Conservation (phyloP, 352 stramenopile genomes). For the Lagenidium sp. region DNA sequence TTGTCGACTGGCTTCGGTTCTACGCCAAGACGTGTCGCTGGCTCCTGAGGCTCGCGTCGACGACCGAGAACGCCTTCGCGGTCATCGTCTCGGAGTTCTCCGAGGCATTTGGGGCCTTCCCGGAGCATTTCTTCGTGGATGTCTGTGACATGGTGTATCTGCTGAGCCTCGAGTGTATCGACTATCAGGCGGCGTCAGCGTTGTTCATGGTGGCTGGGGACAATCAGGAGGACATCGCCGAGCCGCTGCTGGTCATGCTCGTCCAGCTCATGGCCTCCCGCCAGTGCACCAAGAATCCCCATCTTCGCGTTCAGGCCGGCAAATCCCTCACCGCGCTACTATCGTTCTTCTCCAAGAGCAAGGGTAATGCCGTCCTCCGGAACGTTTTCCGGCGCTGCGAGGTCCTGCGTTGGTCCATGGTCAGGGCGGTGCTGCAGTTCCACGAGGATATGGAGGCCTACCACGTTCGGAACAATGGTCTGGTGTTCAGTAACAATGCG, state of each 20-base stretch:
- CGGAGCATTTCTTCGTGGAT: conserved; percentile 72
- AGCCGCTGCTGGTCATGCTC: conserved; percentile 55
- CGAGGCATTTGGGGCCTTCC: conserved; percentile 37
- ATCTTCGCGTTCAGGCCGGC: conserved; percentile 54
- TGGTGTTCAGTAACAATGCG: conserved; percentile 51
- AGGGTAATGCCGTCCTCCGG: conserved; percentile 20
- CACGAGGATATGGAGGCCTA: conserved; percentile 72
- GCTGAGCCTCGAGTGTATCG: conserved; percentile 28
- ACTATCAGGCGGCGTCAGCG: background rate
- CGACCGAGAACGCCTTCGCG: conserved; percentile 30
- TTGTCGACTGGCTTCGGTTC: conserved; percentile 49
- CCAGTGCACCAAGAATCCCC: conserved; percentile 57
- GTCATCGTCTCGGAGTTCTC: conserved; percentile 35
- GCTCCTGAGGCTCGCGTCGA: conserved; percentile 31
- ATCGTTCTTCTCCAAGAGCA: conserved; percentile 47
- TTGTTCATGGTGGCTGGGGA: too few relatives aligned
- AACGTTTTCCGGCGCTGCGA: conserved; percentile 28
- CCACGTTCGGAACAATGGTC: conserved; percentile 51
- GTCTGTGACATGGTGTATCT: conserved; percentile 51
- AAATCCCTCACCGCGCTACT: conserved; percentile 45
- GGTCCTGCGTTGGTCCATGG: conserved; percentile 26
- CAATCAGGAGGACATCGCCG: conserved; percentile 15
- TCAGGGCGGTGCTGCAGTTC: conserved; percentile 46
- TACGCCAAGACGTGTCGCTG: conserved; percentile 43
- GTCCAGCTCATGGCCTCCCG: conserved; percentile 41